Evolutionary conservation across 2,329 filamentous ascomycete genomes (phyloP), one percentile per base, ranked within the genome.

Genomic region (Aspergillus terreus): DNA sequence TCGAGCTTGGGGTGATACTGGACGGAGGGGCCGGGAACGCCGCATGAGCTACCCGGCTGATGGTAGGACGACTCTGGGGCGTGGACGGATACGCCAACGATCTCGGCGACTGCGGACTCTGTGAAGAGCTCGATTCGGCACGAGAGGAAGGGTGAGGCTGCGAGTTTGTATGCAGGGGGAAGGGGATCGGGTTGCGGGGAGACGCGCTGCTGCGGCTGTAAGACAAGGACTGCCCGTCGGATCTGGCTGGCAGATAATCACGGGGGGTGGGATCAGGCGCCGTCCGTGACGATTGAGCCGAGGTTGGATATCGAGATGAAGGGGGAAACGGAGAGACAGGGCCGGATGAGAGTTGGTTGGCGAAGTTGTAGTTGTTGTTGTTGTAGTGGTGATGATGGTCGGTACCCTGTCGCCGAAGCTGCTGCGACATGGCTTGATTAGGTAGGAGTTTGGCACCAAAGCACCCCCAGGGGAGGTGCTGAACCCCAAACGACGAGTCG

Each of bases 371-470:
- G 33, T 36, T 36, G 33, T 36, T 14, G 33, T 19, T 19, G 19
- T 19, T 19, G 19, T 19, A 19, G 19, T 38, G 14, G 12, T 38
- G 35, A 9, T 42, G 15, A 11, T 21, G 40, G 58, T 65, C 61
- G 52, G 47, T 58, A 47, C 59, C 60, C 63, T 66, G 65, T 58
- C 61, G 65, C 62, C 53, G 60, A 53, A 55, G 53, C 56, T 69
- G 53, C 56, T 69, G 68, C 61, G 67, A 69, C 68, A 71, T 71
- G 62, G 59, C 64, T 66, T 53, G 53, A 49, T 53, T 51, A 56
- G 48, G 49, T 51, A 56, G 48, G 49, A 55, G 53, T 56, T 43
- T 30, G 27, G 27, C 27, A 30, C 9, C 14, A 44, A 52, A 51
- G 58, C 58, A 53, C 51, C 27, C 25, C 27, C 44, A 50, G 50